phyloP scores from a whole-genome alignment of 2,329 filamentous ascomycete species.

The Cytospora paraplurivora region DNA sequence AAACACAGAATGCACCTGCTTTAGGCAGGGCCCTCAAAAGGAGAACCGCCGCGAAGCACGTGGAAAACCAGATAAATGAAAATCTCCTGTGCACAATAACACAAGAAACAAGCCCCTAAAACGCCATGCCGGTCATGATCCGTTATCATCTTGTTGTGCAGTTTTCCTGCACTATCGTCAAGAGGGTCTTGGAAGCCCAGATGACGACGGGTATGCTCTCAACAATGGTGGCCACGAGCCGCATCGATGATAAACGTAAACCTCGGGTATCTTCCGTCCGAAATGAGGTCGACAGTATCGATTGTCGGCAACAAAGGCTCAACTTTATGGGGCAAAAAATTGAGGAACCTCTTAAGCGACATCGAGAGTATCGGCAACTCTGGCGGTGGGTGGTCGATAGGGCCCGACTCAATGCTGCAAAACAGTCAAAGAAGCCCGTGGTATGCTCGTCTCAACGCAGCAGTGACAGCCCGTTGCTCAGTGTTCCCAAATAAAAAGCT shows the following conservation, averaged over 20 bases:
- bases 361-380: neutral
- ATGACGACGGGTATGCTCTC: conserved; percentile 15
- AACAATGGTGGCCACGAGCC: neutral
- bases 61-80: conserved; percentile 3
- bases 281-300: neutral
- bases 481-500: neutral
- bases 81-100: conserved; percentile 8
- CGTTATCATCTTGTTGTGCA: conserved; percentile 26
- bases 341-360: neutral
- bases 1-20: conserved; percentile 5
- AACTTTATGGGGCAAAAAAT: neutral
- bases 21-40: neutral
- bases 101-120: conserved; percentile 10
- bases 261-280: neutral
- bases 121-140: conserved; percentile 29
- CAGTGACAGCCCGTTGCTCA: neutral
- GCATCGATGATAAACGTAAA: neutral
- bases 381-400: neutral
- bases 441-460: neutral
- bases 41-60: neutral
- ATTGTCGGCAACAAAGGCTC: neutral
- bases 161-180: conserved; percentile 6
- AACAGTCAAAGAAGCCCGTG: neutral
- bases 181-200: neutral
- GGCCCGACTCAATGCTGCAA: neutral